Conservation (phyloP, 805 yeast genomes). For the Suhomyces prunicola region DNA sequence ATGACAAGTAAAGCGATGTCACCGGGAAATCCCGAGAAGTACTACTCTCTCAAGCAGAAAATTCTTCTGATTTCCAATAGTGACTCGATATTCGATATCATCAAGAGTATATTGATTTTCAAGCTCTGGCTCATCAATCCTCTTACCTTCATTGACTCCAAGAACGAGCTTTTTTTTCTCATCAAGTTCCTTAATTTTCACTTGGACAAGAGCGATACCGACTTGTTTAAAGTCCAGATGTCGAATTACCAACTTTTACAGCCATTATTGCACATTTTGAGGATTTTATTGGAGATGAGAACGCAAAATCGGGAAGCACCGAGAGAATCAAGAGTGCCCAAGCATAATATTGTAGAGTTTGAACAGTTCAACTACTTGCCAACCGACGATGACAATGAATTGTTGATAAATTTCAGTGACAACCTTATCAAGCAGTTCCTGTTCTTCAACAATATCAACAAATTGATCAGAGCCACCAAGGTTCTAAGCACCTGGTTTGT, state of each 20-base stretch:
- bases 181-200: slow-evolving; percentile 14
- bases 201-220: slow-evolving; percentile 9
- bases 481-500: slow-evolving; percentile 25
- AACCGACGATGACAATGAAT: slow-evolving; percentile 10
- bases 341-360: slow-evolving; percentile 1
- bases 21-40: background rate
- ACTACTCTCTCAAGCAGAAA: slow-evolving; percentile 4
- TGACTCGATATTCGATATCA: slow-evolving; percentile 11
- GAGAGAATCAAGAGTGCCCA: slow-evolving; percentile 6
- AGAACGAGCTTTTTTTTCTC: slow-evolving; percentile 16
- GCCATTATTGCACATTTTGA: slow-evolving; percentile 30
- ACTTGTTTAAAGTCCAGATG: slow-evolving; percentile 20
- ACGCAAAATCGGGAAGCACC: slow-evolving; percentile 10
- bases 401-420: slow-evolving; percentile 16
- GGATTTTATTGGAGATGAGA: slow-evolving; percentile 12
- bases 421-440: slow-evolving; percentile 24
- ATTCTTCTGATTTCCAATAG: slow-evolving; percentile 1
- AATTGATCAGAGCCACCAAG: slow-evolving; percentile 21
- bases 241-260: slow-evolving; percentile 32
- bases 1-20: background rate
- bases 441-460: slow-evolving; percentile 25
- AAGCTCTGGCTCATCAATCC: slow-evolving; percentile 21
- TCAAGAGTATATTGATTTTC: slow-evolving; percentile 17
- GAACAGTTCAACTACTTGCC: background rate
- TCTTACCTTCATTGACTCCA: slow-evolving; percentile 12